A percentile compares a stretch with the other conserved stretches of the same genome.
These are phyloP conservation scores for Madurella mycetomatis DNA, from an alignment of 2,329 filamentous ascomycete genomes.

Conservation along the genomic window DNA sequence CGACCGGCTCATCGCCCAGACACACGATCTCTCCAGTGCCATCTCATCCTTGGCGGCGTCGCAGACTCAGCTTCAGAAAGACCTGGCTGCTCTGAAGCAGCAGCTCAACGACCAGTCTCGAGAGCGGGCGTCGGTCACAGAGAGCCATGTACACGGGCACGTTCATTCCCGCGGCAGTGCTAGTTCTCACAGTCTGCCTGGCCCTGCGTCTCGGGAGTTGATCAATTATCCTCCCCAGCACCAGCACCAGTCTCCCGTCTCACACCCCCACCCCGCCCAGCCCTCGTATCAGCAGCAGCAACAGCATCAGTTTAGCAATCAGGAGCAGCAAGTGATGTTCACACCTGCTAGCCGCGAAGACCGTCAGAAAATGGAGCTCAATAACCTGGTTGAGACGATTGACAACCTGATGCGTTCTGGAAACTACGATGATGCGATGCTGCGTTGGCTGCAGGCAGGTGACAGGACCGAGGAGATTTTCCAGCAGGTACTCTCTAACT, in stretches of 20 bases:
- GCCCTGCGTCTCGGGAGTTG: constrained; percentile 17
- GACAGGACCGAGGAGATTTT: constrained; percentile 59
- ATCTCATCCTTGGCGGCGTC: constrained; percentile 65
- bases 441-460: constrained; percentile 63
- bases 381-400: constrained; percentile 54
- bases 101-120: constrained; percentile 26
- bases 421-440: constrained; percentile 58
- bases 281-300: constrained; percentile 22
- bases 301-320: constrained; percentile 21
- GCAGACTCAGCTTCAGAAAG: constrained; percentile 65
- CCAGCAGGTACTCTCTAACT: constrained; percentile 48
- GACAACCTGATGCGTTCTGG: constrained; percentile 58
- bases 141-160: constrained; percentile 16
- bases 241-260: constrained; percentile 21
- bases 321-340: constrained; percentile 33
- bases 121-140: constrained; percentile 13
- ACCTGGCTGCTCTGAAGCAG: constrained; percentile 45
- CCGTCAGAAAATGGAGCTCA: constrained; percentile 51
- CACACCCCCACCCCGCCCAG: constrained; percentile 23
- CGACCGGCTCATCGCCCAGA: constrained; percentile 64
- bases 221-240: constrained; percentile 20
- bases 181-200: constrained; percentile 18
- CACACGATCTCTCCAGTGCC: constrained; percentile 63
- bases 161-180: constrained; percentile 20
- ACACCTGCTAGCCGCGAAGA: constrained; percentile 40